Conservation (phyloP, 257 asterid genomes). For the Solanum gracilifrons region DNA sequence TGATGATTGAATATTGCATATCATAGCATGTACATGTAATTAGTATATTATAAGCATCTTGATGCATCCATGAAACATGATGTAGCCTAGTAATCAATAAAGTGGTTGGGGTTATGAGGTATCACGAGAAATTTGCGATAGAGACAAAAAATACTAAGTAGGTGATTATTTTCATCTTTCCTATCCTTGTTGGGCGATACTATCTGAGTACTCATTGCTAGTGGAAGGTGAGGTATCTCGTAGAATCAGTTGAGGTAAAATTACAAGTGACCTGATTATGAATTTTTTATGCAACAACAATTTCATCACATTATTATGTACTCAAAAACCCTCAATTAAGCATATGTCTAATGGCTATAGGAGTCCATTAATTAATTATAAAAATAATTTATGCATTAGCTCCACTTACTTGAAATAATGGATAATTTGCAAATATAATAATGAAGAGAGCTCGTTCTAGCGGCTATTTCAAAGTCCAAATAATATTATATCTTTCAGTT, state of each 20-base stretch:
- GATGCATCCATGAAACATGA: too few species aligned
- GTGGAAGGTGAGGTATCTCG: neutral
- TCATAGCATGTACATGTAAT: neutral
- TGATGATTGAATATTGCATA: neutral
- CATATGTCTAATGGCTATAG: neutral
- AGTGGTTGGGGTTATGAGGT: too few species aligned
- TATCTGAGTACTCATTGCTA: too few species aligned
- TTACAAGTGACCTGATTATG: neutral
- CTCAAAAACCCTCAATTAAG: neutral
- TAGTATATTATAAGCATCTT: neutral
- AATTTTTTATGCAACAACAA: neutral
- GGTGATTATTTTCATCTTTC: neutral
- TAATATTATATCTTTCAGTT: neutral
- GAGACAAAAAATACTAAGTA: too few species aligned
- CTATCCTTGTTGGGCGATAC: neutral
- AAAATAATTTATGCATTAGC: neutral
- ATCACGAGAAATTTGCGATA: rapidly evolving
- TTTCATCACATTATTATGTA: neutral
- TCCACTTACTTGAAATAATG: neutral
- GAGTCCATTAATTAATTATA: neutral
- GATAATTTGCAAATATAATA: neutral
- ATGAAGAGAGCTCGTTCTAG: neutral
- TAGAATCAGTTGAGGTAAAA: too few species aligned
- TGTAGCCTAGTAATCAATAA: too few species aligned
- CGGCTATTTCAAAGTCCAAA: neutral